phyloP scores from a whole-genome alignment of 352 stramenopile genomes.

The Achlya hypogyna region DNA sequence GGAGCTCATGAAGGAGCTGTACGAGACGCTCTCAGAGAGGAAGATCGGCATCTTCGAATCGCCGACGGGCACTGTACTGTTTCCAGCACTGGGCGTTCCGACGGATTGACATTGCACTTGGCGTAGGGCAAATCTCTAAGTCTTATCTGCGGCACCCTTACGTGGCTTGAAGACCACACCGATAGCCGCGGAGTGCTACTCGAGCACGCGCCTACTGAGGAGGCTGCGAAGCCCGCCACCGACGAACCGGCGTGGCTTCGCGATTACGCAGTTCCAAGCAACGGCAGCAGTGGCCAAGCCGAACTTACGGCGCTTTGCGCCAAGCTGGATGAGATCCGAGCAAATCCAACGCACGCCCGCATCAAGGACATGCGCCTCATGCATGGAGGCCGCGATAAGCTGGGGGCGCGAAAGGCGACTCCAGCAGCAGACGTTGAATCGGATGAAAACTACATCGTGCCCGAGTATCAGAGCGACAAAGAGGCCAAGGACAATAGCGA shows the following conservation, averaged over 20 bases:
- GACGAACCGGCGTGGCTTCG: conserved; percentile 50
- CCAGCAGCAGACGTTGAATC: conserved; percentile 15
- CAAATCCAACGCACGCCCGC: conserved; percentile 35
- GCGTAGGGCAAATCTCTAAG: conserved; percentile 85
- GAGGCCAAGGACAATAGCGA: conserved; percentile 31
- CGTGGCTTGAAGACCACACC: conserved; percentile 71
- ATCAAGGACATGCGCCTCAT: conserved; percentile 43
- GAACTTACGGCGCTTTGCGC: conserved; percentile 39
- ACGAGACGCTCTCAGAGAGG: conserved; percentile 57
- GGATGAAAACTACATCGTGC: conserved; percentile 39
- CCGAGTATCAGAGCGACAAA: conserved; percentile 66
- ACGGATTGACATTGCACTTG: neutral
- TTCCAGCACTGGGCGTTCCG: neutral
- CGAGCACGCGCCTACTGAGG: neutral
- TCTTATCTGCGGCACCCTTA: conserved; percentile 81
- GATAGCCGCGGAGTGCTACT: conserved; percentile 57
- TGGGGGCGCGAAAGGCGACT: conserved; percentile 16
- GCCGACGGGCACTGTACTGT: conserved; percentile 74
- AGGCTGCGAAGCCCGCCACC: conserved; percentile 4
- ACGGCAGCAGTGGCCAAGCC: conserved; percentile 48
- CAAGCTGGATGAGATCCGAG: conserved; percentile 14
- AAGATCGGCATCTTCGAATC: conserved; percentile 90
- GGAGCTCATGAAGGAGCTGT: conserved; percentile 83
- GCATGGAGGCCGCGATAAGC: conserved; percentile 4
- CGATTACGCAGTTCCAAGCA: conserved; percentile 38